Evolutionary conservation across 768 basidiomycete genomes (phyloP).

Genomic region (Tremella yokohamensis): DNA sequence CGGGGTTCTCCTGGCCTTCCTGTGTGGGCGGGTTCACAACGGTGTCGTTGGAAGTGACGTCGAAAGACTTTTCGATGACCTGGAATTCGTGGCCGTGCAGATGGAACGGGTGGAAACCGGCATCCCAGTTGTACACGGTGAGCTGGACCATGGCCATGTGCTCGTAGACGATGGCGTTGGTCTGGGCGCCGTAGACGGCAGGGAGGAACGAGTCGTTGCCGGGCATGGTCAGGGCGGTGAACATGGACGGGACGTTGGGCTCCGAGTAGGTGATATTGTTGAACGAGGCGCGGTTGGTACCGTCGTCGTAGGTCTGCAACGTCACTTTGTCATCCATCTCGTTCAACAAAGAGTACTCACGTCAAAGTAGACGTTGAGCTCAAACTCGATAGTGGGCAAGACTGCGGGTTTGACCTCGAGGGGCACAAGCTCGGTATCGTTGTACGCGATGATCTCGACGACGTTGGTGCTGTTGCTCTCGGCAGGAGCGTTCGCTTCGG

Average conservation of each 20-base stretch:
- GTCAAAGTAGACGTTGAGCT: slow-evolving; percentile 71
- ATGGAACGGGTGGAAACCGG: slow-evolving; percentile 61
- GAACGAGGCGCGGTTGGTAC: slow-evolving; percentile 50
- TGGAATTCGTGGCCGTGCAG: slow-evolving; percentile 84
- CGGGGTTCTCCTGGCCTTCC: slow-evolving; percentile 78
- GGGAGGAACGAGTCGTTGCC: slow-evolving; percentile 59
- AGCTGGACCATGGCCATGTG: slow-evolving; percentile 74
- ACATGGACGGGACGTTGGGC: slow-evolving; percentile 66
- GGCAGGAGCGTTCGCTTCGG: slow-evolving; percentile 56
- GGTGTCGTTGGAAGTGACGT: slow-evolving; percentile 69
- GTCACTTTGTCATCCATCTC: slow-evolving; percentile 7
- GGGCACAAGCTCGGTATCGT: slow-evolving; percentile 62
- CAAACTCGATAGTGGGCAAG: slow-evolving; percentile 59
- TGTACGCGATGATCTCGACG: slow-evolving; percentile 32
- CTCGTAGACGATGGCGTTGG: slow-evolving; percentile 64
- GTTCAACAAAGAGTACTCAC: slow-evolving; percentile 23
- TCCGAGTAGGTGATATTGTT: slow-evolving; percentile 51
- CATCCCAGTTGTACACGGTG: slow-evolving; percentile 55
- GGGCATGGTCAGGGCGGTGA: slow-evolving; percentile 67
- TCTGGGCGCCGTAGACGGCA: slow-evolving; percentile 72
- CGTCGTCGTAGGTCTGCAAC: slow-evolving; percentile 57
- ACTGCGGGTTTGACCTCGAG: slow-evolving; percentile 55
- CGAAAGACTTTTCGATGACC: slow-evolving; percentile 67
- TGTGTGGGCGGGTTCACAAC: slow-evolving; percentile 72
- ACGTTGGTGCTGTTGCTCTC: slow-evolving; percentile 57